These are phyloP conservation scores for Penicillium expansum DNA, from an alignment of 2,329 filamentous ascomycete species.

Conservation along the genomic window DNA sequence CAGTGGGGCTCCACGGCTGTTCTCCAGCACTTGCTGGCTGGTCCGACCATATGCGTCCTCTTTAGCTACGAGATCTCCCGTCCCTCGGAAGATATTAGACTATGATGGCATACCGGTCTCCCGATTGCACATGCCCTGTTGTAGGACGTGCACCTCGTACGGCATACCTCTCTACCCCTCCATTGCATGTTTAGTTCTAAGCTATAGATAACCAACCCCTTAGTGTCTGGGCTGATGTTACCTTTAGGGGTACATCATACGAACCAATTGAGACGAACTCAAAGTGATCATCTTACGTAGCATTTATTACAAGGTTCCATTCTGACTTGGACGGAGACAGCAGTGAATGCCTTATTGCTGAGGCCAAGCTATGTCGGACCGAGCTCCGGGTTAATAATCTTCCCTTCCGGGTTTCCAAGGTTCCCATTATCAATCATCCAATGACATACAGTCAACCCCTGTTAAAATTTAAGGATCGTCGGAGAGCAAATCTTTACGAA, in stretches of 20 bases:
- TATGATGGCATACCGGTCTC: conserved; percentile 15
- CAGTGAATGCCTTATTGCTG: not conserved
- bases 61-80: conserved; percentile 40
- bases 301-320: conserved; percentile 5
- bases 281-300: conserved; percentile 11
- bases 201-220: not conserved
- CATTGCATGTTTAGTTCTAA: not conserved
- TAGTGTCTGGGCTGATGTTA: not conserved
- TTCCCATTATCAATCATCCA: not conserved
- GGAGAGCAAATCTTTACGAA: too few relatives aligned
- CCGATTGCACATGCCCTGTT: not conserved
- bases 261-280: not conserved
- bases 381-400: not conserved
- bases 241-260: not conserved
- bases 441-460: too few relatives aligned
- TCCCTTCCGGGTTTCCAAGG: not conserved
- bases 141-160: not conserved
- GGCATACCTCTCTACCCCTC: conserved; percentile 2
- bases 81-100: conserved; percentile 31
- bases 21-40: conserved; percentile 30
- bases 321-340: conserved; percentile 18
- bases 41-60: conserved; percentile 27
- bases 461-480: too few relatives aligned
- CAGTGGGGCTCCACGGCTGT: conserved; percentile 35
- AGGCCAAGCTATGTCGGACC: not conserved